Percentiles rank a stretch among this genome's conserved stretches.
These are phyloP conservation scores for Leucocoprinus birnbaumii DNA, from an alignment of 768 basidiomycete genomes.

Conservation along the genomic window DNA sequence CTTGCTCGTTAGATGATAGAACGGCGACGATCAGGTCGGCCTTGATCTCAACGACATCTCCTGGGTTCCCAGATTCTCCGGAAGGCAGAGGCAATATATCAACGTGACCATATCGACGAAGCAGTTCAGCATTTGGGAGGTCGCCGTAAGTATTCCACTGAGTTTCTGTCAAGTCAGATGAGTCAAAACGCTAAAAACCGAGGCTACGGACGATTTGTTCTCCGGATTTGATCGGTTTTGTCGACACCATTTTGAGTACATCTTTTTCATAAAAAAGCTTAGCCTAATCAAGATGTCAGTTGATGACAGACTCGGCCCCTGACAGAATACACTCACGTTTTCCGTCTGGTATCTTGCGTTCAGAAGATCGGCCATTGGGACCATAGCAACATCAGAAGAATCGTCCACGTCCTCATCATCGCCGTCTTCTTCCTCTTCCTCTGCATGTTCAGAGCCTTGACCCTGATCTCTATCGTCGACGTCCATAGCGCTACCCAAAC, in stretches of 20 bases:
- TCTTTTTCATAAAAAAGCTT: slow-evolving; percentile 79
- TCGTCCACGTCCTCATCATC: slow-evolving; percentile 51
- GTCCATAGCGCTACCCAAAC: slow-evolving; percentile 38
- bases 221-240: slow-evolving; percentile 66
- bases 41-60: slow-evolving; percentile 74
- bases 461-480: slow-evolving; percentile 29
- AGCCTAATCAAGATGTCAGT: slow-evolving; percentile 46
- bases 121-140: slow-evolving; percentile 86
- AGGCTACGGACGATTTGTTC: slow-evolving; percentile 77
- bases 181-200: slow-evolving; percentile 5
- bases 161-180: slow-evolving; percentile 3
- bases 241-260: slow-evolving; percentile 77
- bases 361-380: slow-evolving; percentile 94
- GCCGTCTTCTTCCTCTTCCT: slow-evolving; percentile 34
- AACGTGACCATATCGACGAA: slow-evolving; percentile 93
- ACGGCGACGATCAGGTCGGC: slow-evolving; percentile 64
- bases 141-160: slow-evolving; percentile 97
- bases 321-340: slow-evolving; percentile 59
- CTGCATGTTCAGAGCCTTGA: slow-evolving; percentile 26
- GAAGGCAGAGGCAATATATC: slow-evolving; percentile 63
- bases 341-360: slow-evolving; percentile 85
- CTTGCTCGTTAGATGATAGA: slow-evolving; percentile 19
- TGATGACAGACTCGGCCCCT: not conserved
- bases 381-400: slow-evolving; percentile 77
- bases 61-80: slow-evolving; percentile 63